A percentile compares a stretch with the other conserved stretches of the same genome.
phyloP scores from a whole-genome alignment of 345 rosid species.

The Pugionium cornutum region DNA sequence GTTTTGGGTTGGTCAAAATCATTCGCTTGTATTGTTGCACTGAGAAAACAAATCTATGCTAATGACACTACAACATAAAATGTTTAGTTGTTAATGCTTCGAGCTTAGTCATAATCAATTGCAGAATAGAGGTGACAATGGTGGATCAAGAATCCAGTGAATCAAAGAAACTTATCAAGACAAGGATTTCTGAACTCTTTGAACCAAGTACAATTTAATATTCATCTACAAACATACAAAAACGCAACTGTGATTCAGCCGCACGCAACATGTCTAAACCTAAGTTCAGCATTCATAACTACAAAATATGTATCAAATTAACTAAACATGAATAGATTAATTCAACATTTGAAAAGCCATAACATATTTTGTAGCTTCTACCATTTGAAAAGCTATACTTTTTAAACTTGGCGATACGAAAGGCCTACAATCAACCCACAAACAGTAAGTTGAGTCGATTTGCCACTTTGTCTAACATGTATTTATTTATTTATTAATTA shows the following conservation, averaged over 20 bases:
- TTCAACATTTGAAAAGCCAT: background rate
- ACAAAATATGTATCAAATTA: too few relatives aligned
- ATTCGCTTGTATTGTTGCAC: background rate
- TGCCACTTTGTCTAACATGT: background rate
- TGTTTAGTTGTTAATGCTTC: background rate
- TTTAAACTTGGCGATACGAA: conserved; percentile 2
- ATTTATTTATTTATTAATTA: background rate
- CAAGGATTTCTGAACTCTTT: too few relatives aligned
- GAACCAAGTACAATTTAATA: too few relatives aligned
- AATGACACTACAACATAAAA: background rate
- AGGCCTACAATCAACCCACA: conserved; percentile 23
- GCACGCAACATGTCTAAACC: too few relatives aligned
- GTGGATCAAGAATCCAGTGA: background rate
- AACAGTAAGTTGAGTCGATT: conserved; percentile 19
- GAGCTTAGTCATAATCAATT: background rate
- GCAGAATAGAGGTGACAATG: too few relatives aligned
- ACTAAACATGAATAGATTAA: background rate
- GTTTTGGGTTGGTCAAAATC: conserved; percentile 30
- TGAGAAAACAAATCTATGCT: conserved; percentile 16
- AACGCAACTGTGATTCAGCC: too few relatives aligned
- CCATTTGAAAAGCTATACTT: background rate
- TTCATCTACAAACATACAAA: too few relatives aligned
- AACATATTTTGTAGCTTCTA: too few relatives aligned
- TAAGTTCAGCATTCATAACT: too few relatives aligned
- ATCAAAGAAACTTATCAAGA: too few relatives aligned